A percentile compares a stretch with the other conserved stretches of the same genome.
These are phyloP conservation scores for Scedosporium dehoogii DNA, from an alignment of 2,329 filamentous ascomycete genomes.

Conservation along the genomic window DNA sequence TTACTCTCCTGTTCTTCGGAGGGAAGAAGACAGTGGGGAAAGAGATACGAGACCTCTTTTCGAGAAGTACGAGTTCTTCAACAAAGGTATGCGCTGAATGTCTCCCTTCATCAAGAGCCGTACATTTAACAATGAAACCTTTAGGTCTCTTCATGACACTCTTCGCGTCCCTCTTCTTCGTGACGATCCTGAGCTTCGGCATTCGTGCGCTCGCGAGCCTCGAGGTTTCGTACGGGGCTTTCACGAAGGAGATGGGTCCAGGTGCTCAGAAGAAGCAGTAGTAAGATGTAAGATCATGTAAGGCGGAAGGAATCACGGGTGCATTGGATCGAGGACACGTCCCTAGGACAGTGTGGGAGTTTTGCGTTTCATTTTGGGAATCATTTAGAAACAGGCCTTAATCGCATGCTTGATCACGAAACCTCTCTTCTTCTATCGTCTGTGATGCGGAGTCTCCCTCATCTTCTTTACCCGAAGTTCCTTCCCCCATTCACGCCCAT, in stretches of 20 bases:
- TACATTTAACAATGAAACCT: not conserved
- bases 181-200: conserved; percentile 70
- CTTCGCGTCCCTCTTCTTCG: conserved; percentile 57
- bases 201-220: conserved; percentile 68
- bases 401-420: not conserved
- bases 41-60: conserved; percentile 53
- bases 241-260: conserved; percentile 94
- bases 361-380: conserved; percentile 1
- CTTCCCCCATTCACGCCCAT: not conserved
- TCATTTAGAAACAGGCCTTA: conserved; percentile 8
- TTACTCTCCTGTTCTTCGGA: conserved; percentile 17
- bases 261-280: conserved; percentile 68
- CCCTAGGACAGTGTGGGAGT: not conserved
- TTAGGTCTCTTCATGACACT: conserved; percentile 84
- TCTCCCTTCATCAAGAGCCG: not conserved
- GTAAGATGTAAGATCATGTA: conserved; percentile 8
- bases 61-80: conserved; percentile 91
- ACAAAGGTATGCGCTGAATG: conserved; percentile 53
- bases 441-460: not conserved
- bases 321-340: not conserved
- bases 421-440: not conserved
- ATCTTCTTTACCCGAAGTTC: not conserved
- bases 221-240: conserved; percentile 85
- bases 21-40: conserved; percentile 24
- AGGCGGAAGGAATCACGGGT: not conserved